phyloP scores from a whole-genome alignment of 768 basidiomycete species.

The Naganishia antarctica region DNA sequence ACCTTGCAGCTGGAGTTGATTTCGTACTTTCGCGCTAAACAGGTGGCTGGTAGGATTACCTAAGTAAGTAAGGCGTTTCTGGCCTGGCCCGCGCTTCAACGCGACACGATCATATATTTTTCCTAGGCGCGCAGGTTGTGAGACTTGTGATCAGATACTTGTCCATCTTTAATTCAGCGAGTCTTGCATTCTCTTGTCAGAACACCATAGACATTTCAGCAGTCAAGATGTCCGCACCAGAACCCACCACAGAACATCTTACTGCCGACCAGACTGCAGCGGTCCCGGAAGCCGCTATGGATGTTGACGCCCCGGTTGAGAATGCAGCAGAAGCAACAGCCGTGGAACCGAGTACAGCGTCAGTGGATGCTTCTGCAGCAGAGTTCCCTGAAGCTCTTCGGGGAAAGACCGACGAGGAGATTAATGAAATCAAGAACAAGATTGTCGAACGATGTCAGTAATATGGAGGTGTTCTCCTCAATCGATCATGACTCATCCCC shows the following conservation, averaged over 20 bases:
- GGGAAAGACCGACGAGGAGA: conserved; percentile 42
- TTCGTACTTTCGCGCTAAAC: no score
- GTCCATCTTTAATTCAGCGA: not conserved
- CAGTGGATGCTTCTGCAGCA: not conserved
- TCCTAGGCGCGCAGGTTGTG: conserved; percentile 5
- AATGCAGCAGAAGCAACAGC: not conserved
- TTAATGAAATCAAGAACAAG: conserved; percentile 35
- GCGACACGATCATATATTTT: not conserved
- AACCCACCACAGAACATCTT: not conserved
- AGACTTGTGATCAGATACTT: not conserved
- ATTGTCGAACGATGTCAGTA: conserved; percentile 46
- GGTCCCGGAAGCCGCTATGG: not conserved
- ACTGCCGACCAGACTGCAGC: not conserved
- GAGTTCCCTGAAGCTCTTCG: conserved; percentile 26
- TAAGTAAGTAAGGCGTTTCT: no score
- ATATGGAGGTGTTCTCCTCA: not conserved
- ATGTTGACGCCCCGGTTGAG: not conserved
- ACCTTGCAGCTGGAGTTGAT: no score
- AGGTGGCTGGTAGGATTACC: no score
- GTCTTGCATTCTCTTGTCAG: not conserved
- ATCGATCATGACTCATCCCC: not conserved
- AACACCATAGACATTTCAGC: not conserved
- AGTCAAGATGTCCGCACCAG: conserved; percentile 3
- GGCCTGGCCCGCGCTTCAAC: not conserved
- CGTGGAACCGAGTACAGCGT: not conserved